Evolutionary conservation across 768 basidiomycete species (phyloP).

Genomic region (Leccinum fibrillosum): DNA sequence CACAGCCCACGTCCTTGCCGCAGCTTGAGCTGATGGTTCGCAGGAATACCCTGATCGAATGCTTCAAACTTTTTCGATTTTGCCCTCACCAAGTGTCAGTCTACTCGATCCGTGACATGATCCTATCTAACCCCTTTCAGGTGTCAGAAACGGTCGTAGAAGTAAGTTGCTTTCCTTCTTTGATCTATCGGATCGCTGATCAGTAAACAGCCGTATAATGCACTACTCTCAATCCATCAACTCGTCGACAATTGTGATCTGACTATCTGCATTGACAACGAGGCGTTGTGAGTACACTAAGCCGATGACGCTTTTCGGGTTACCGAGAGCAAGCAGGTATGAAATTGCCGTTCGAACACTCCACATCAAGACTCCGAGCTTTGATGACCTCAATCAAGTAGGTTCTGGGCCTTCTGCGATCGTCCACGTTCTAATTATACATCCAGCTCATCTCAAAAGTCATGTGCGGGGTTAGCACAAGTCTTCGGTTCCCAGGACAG

Average conservation of each 20-base stretch:
- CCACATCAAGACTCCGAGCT: constrained; percentile 61
- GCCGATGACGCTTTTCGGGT: background rate
- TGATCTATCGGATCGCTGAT: constrained; percentile 6
- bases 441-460: constrained; percentile 74
- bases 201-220: constrained; percentile 66
- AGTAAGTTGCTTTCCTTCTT: constrained; percentile 25
- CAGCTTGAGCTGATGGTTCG: constrained; percentile 11
- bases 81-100: constrained; percentile 56
- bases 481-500: constrained; percentile 91
- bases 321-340: constrained; percentile 45
- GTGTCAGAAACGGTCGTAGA: constrained; percentile 56
- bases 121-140: constrained; percentile 18
- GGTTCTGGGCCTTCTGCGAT: constrained; percentile 11
- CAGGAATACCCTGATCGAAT: constrained; percentile 56
- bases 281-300: constrained; percentile 58
- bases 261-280: constrained; percentile 83
- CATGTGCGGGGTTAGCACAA: constrained; percentile 93
- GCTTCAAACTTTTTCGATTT: constrained; percentile 50
- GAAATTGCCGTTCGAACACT: constrained; percentile 66
- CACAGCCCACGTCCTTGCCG: constrained; percentile 1
- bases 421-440: background rate
- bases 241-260: constrained; percentile 86
- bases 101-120: background rate
- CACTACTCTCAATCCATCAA: constrained; percentile 81
- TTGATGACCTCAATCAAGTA: constrained; percentile 68